Base-by-base conservation (phyloP, 768 basidiomycete genomes). In the Boletus subparvulus region DNA sequence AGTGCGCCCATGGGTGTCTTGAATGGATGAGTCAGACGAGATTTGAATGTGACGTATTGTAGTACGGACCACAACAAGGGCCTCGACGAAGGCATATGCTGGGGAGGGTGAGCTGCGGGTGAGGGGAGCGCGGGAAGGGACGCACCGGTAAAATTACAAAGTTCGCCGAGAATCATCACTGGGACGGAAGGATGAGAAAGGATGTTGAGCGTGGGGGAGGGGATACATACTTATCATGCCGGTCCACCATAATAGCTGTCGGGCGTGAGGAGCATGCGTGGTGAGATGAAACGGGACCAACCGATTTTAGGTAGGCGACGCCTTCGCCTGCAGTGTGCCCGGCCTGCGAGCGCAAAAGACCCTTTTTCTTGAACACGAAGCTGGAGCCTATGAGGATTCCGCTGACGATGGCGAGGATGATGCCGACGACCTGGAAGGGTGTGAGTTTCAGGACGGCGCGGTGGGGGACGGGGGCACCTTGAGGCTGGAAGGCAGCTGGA, bases 321-420 rank as follows among this genome's bases (percentile, higher is more conserved):
- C 96, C 95, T 69, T 92, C 89, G 53, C 90, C 90, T 4, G 87
- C 83, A 40, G 74, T 72, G 56, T 88, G 86, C 62, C 90, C 93
- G 57, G 89, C 88, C 77, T 91, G 90, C 69, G 87, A 84, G 72
- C 85, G 80, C 51, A 93, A 69, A 19, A 93, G 77, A 10, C 91
- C 96, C 68, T 93, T 97, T 83, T 99, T 99, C 85, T 99, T 99
- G 78, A 99, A 88, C 3, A 98, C 95, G 72, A 98, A 98, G 64
- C 87, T 89, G 40, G 83, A 82, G 6, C 96, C 97, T 58, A 98
- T 99, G 58, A 99, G 83, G 30, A 94, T 41, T 9, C 96, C 97
- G 66, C 89, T 92, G 37, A 70, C 64, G 49, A 94, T 69, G 47
- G 92, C 90, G 57, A 93, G 82, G 46, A 91, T 71, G 62, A 93